These are phyloP conservation scores for Geoglossum cookeanum DNA, from an alignment of 2,329 filamentous ascomycete genomes.

Conservation along the genomic window DNA sequence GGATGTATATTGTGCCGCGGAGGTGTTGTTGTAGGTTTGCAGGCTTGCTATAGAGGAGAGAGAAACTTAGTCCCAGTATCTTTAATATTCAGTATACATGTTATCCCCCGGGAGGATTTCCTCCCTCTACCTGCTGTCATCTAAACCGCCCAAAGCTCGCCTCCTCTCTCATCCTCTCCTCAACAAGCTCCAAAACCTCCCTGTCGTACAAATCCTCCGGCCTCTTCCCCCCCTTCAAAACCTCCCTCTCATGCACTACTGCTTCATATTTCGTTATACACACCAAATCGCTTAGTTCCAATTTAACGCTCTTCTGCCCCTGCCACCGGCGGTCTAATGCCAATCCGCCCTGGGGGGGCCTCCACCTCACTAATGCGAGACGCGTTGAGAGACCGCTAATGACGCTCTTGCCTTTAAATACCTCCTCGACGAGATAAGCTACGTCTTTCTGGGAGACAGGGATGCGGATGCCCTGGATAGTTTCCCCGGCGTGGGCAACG, in stretches of 20 bases:
- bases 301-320: slow-evolving; percentile 55
- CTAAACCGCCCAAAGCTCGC: slow-evolving; percentile 32
- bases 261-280: slow-evolving; percentile 91
- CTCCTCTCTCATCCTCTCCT: slow-evolving; percentile 48
- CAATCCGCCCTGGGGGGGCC: slow-evolving; percentile 30
- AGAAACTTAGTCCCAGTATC: not conserved
- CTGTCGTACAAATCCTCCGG: slow-evolving; percentile 56
- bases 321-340: not conserved
- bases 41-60: not conserved
- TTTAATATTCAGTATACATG: not conserved
- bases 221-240: slow-evolving; percentile 49
- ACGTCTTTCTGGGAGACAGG: slow-evolving; percentile 65
- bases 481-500: slow-evolving; percentile 32
- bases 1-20: too few relatives aligned
- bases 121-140: slow-evolving; percentile 12
- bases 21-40: too few relatives aligned
- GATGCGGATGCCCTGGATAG: slow-evolving; percentile 53
- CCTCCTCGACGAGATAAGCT: slow-evolving; percentile 74
- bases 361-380: slow-evolving; percentile 66
- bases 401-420: slow-evolving; percentile 66
- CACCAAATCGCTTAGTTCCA: slow-evolving; percentile 55
- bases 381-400: slow-evolving; percentile 67
- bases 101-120: not conserved
- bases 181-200: slow-evolving; percentile 47
- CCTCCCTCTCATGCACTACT: slow-evolving; percentile 54